Evolutionary conservation across 176 grass and related monocot genomes (phyloP), one percentile per base, ranked within the genome.

Genomic region (Tillandsia leiboldiana): DNA sequence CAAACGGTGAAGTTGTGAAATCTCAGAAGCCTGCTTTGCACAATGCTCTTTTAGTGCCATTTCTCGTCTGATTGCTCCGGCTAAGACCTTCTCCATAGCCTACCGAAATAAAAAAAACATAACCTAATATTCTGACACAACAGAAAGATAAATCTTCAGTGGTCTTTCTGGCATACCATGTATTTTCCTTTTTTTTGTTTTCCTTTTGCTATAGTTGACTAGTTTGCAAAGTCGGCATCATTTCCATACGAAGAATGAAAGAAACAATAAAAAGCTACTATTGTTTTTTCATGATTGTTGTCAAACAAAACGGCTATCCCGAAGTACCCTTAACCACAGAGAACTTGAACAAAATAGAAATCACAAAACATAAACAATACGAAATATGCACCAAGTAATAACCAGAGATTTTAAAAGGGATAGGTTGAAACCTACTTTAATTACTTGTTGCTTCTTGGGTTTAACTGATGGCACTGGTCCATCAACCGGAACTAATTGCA

Each of bases 1-100:
- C 87, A 93, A 81, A 83, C 87, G 87, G 56, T 99, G 92, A 26
- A 99, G 78, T 53, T 92, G 89, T 63, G 66, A 76, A 80, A 99
- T 99, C 81, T 99, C 86, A 80, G 84, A 75, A 78, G 76, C 70
- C 83, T 99, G 94, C 79, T 81, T 90, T n/a, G 72, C 74, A 84
- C 89, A 92, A 48, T 90, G 80, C 53, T 86, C 82, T 78, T 99
- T 89, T 10, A 88, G 77, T 65, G 90, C 94, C 89, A 88, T 99
- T 72, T 99, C 94, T 79, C 89, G 86, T 82, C 94, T 87, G 70
- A 99, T 90, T 22, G 94, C 81, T 79, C 89, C 94, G 75, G 87
- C 77, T 71, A 99, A 71, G 51, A 99, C 82, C 51, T 99, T 93
- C 77, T 99, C 82, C 63, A 99, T 89, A 75, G 87, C 94, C 94